Percentiles rank a stretch among this genome's conserved stretches.
phyloP scores from a whole-genome alignment of 2,329 filamentous ascomycete species.

The Fusarium sp. region DNA sequence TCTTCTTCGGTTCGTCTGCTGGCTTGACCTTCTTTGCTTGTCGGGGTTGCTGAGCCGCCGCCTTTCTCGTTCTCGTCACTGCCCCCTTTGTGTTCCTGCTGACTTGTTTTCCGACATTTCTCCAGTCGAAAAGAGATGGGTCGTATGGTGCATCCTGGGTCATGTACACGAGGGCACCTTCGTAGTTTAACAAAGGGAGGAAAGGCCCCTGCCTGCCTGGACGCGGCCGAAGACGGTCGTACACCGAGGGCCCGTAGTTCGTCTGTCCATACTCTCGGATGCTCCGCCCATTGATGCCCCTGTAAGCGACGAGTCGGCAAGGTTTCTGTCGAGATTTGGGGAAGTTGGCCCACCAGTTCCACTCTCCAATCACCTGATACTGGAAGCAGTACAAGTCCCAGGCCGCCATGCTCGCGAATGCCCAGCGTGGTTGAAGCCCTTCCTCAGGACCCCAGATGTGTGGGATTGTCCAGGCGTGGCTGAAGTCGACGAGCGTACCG shows the following conservation, averaged over 20 bases:
- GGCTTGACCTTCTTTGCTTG: neutral
- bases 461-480: slow-evolving; percentile 24
- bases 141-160: slow-evolving; percentile 4
- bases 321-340: neutral
- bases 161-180: accelerated
- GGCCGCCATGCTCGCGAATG: slow-evolving; percentile 21
- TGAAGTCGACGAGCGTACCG: slow-evolving; percentile 1
- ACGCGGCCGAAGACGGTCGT: neutral
- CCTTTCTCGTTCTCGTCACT: neutral
- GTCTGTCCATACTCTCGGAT: neutral
- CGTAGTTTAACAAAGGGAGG: slow-evolving; percentile 7
- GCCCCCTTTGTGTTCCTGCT: neutral
- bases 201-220: neutral
- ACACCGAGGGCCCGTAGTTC: neutral
- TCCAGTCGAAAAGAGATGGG: slow-evolving; percentile 20
- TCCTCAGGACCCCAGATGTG: neutral
- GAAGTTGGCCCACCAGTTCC: neutral
- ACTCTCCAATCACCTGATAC: accelerated
- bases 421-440: neutral
- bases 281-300: neutral
- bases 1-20: neutral
- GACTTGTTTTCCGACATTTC: neutral
- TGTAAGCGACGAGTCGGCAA: neutral
- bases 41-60: neutral
- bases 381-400: slow-evolving; percentile 24